Conservation (phyloP, 495 filamentous ascomycete species). For the Haplographium delicatum region DNA sequence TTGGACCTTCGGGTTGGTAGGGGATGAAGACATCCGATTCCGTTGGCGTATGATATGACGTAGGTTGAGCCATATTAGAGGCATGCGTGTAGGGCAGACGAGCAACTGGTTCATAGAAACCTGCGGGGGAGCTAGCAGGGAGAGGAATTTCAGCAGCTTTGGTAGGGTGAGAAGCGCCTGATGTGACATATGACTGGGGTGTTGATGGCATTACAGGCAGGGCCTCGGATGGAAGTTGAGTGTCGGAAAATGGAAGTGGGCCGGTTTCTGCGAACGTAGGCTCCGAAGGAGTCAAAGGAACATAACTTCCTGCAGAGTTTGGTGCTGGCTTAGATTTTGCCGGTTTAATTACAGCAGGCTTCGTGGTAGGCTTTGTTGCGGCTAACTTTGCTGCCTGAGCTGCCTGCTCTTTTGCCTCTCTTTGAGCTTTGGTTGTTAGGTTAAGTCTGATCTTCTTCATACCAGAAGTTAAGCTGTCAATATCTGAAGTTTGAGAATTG, state of each 20-base stretch:
- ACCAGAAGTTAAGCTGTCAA: constrained; percentile 61
- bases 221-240: neutral
- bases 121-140: constrained; percentile 19
- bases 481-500: constrained; percentile 29
- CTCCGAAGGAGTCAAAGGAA: neutral
- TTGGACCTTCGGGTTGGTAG: constrained; percentile 27
- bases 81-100: neutral
- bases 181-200: constrained; percentile 3
- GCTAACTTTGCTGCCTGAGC: constrained; percentile 13
- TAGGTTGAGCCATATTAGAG: neutral
- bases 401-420: constrained; percentile 52
- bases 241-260: neutral
- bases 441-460: constrained; percentile 75
- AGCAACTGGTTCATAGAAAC: constrained; percentile 2
- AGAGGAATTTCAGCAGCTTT: constrained; percentile 17
- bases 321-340: constrained; percentile 14
- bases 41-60: constrained; percentile 24
- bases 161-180: constrained; percentile 2
- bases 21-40: constrained; percentile 23
- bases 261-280: neutral
- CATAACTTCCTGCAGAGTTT: neutral
- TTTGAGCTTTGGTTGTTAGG: constrained; percentile 64
- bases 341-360: no score
- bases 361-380: constrained; percentile 28
- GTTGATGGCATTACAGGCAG: constrained; percentile 5